phyloP scores from a whole-genome alignment of 2,329 filamentous ascomycete species.

The Ophioceras dolichostomum region DNA sequence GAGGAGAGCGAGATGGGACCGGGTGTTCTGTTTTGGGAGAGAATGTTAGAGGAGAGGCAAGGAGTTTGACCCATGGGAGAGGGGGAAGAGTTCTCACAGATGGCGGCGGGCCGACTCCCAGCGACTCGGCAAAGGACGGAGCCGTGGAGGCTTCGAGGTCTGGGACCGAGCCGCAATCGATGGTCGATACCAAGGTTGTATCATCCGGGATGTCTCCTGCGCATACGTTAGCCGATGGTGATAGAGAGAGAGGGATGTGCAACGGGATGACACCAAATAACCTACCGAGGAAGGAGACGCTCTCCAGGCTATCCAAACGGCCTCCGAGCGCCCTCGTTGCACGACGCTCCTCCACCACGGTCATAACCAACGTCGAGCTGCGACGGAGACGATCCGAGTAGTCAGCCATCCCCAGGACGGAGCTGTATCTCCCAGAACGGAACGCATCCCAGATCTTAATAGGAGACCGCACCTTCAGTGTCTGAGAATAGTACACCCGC shows the following conservation, averaged over 20 bases:
- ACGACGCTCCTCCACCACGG: conserved; percentile 36
- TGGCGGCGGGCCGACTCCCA: conserved; percentile 37
- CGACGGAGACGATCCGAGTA: conserved; percentile 29
- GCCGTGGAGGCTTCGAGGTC: conserved; percentile 27
- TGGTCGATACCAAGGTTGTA: conserved; percentile 25
- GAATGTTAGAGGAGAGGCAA: no score
- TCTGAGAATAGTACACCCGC: conserved; percentile 30
- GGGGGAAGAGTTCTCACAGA: conserved; percentile 23
- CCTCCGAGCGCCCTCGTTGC: conserved; percentile 29
- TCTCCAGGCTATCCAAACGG: conserved; percentile 25
- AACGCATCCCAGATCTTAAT: conserved; percentile 35
- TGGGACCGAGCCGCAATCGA: conserved; percentile 41
- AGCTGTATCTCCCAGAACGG: conserved; percentile 35
- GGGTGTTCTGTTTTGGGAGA: conserved; percentile 30
- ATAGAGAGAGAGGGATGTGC: conserved; percentile 6
- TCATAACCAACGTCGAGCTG: conserved; percentile 40
- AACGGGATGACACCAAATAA: no score
- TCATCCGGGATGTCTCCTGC: conserved; percentile 28
- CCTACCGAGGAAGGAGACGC: conserved; percentile 34
- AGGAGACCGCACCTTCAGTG: conserved; percentile 23
- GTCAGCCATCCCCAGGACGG: conserved; percentile 32
- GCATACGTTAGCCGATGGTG: conserved; percentile 4
- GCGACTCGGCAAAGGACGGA: conserved; percentile 26
- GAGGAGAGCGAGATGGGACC: conserved; percentile 35
- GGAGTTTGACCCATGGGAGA: no score